Conservation (phyloP, 2,329 filamentous ascomycete genomes). For the Macrophomina pseudophaseolina region DNA sequence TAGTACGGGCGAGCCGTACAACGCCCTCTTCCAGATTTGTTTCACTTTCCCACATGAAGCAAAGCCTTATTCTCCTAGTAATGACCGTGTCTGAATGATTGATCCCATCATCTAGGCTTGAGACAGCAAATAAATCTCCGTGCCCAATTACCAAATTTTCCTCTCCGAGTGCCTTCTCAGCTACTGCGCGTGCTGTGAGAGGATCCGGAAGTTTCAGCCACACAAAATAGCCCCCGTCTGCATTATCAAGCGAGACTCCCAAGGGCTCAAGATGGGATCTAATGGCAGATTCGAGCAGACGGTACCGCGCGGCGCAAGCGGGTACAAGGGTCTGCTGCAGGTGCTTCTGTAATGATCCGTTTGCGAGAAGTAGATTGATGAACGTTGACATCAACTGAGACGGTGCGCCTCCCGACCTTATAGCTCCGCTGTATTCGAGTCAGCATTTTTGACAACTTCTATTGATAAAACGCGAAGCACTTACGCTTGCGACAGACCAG, state of each 20-base stretch:
- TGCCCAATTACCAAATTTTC: constrained; percentile 71
- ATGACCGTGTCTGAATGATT: not conserved
- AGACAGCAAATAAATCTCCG: constrained; percentile 70
- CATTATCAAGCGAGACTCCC: constrained; percentile 52
- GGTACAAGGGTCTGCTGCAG: constrained; percentile 61
- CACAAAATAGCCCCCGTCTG: constrained; percentile 77
- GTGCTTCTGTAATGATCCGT: constrained; percentile 57
- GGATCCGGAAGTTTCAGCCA: constrained; percentile 70
- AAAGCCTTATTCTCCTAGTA: constrained; percentile 59
- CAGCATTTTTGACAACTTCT: not conserved
- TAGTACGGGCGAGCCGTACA: too few relatives aligned
- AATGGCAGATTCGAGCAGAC: constrained; percentile 64
- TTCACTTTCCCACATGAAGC: constrained; percentile 72
- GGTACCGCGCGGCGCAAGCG: constrained; percentile 59
- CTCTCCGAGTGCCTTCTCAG: constrained; percentile 61
- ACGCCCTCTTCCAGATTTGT: too few relatives aligned
- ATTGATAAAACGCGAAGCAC: constrained; percentile 51
- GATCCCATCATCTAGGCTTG: constrained; percentile 38
- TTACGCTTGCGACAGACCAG: constrained; percentile 59
- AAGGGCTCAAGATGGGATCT: constrained; percentile 64
- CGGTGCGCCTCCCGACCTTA: constrained; percentile 49
- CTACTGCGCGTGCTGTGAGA: constrained; percentile 61
- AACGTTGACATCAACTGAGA: constrained; percentile 64
- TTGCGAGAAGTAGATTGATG: constrained; percentile 59
- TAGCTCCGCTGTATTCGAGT: not conserved